These are phyloP conservation scores for Cyanidioschyzon merolae DNA, from an alignment of 23 red algal genomes.

Conservation along the genomic window DNA sequence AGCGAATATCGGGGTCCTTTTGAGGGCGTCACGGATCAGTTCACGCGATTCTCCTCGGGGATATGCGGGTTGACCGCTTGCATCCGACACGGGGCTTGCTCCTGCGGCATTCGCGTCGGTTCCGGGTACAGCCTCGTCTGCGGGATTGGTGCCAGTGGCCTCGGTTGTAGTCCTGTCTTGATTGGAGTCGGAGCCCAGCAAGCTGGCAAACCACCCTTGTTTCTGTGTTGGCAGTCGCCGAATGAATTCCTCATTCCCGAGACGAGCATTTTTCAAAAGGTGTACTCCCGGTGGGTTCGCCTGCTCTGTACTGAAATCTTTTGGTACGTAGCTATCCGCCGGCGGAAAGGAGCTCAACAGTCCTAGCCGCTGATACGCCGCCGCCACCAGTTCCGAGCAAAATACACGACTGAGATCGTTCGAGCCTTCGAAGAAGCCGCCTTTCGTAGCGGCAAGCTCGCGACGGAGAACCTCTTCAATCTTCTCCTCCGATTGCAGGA, in stretches of 20 bases:
- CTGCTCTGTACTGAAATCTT: slow-evolving; percentile 84
- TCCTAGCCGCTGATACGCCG: slow-evolving; percentile 77
- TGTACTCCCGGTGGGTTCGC: slow-evolving; percentile 44
- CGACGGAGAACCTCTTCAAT: slow-evolving; percentile 38
- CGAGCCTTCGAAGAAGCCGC: slow-evolving; percentile 28
- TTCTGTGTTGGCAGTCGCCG: background rate
- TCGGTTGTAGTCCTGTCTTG: too few relatives aligned
- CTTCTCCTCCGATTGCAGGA: slow-evolving; percentile 25
- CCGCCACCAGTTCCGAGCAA: slow-evolving; percentile 96
- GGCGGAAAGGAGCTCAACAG: slow-evolving; percentile 76
- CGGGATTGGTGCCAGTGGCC: background rate
- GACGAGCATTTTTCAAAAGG: slow-evolving; percentile 47
- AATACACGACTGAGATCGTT: slow-evolving; percentile 80
- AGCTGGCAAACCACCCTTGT: background rate
- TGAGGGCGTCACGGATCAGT: slow-evolving; percentile 59
- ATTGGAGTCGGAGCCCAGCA: background rate
- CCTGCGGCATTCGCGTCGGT: background rate
- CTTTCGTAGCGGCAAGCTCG: slow-evolving; percentile 28
- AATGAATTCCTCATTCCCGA: slow-evolving; percentile 48
- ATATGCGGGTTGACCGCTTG: background rate
- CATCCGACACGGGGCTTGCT: background rate
- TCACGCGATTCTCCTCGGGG: slow-evolving; percentile 42
- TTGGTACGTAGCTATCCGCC: slow-evolving; percentile 71
- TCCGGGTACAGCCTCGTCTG: too few relatives aligned
- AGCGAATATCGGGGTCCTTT: slow-evolving; percentile 70